Conservation (phyloP, 306 rosid species). For the Medicago lupulina region DNA sequence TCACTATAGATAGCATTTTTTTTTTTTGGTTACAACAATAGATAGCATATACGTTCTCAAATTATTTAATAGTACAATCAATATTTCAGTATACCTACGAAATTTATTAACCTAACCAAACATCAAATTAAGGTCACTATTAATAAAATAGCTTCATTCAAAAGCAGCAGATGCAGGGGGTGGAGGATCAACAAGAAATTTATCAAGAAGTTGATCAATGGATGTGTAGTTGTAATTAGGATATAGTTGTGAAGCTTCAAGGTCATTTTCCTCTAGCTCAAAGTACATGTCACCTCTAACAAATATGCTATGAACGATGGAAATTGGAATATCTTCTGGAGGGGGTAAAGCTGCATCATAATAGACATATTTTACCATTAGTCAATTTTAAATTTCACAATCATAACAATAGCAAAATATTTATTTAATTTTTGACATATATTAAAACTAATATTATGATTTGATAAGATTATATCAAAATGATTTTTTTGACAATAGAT, state of each 20-base stretch:
- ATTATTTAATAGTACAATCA: background rate
- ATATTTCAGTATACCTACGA: background rate
- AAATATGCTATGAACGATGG: slow-evolving; percentile 50
- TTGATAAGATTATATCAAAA: no score
- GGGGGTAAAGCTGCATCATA: slow-evolving; percentile 42
- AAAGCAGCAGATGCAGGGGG: slow-evolving; percentile 47
- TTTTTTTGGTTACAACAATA: no score
- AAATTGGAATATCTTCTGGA: slow-evolving; percentile 47
- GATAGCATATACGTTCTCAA: background rate
- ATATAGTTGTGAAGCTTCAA: slow-evolving; percentile 52
- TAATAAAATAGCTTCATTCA: slow-evolving; percentile 9
- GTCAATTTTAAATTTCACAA: background rate
- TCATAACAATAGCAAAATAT: background rate
- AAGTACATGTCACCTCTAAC: slow-evolving; percentile 46
- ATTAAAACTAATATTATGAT: no score
- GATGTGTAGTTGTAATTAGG: slow-evolving; percentile 44
- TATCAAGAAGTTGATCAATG: slow-evolving; percentile 49
- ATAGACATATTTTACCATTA: background rate
- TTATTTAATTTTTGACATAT: background rate
- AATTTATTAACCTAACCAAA: background rate
- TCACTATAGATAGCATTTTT: background rate
- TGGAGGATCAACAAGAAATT: slow-evolving; percentile 47
- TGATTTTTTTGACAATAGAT: no score
- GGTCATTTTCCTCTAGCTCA: slow-evolving; percentile 38
- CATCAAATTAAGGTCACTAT: background rate